Conservation (phyloP, 73 alveolate species). For the Paramecium sexaurelia region DNA sequence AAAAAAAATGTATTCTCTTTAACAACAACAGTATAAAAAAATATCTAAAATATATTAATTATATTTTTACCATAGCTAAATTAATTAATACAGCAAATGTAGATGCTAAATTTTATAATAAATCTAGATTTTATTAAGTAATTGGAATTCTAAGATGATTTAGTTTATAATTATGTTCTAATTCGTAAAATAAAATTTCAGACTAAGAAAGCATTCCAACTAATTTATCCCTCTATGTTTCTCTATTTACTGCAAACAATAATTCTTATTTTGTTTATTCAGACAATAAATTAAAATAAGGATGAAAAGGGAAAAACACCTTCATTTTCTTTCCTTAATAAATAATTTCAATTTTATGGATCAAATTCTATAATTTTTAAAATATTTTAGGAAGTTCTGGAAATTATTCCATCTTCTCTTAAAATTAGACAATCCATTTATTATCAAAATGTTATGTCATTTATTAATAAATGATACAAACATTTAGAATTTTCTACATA, state of each 20-base stretch:
- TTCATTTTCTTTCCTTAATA: neutral
- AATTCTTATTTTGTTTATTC: slow-evolving; percentile 47
- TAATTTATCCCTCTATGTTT: slow-evolving; percentile 57
- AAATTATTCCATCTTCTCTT: neutral
- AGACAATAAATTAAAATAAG: slow-evolving; percentile 43
- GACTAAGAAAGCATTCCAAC: neutral
- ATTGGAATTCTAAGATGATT: slow-evolving; percentile 31
- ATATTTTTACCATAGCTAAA: neutral
- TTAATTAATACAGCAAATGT: slow-evolving; percentile 32
- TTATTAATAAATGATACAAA: neutral
- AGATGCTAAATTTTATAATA: neutral
- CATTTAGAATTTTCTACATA: slow-evolving; percentile 4
- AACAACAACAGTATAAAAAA: neutral
- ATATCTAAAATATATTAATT: neutral
- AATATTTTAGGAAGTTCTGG: neutral
- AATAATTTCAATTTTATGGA: slow-evolving; percentile 1
- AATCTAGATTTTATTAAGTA: slow-evolving; percentile 8
- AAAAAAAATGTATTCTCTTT: neutral
- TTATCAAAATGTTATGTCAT: neutral
- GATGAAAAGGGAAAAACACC: slow-evolving; percentile 37
- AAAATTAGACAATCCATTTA: neutral
- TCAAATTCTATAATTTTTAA: neutral
- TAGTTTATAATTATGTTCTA: slow-evolving; percentile 34
- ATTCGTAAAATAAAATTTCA: slow-evolving; percentile 44
- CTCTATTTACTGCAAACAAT: slow-evolving; percentile 38